These are phyloP conservation scores for Cymbopogon citratus DNA, from an alignment of 176 grass and related monocot genomes.

Conservation along the genomic window DNA sequence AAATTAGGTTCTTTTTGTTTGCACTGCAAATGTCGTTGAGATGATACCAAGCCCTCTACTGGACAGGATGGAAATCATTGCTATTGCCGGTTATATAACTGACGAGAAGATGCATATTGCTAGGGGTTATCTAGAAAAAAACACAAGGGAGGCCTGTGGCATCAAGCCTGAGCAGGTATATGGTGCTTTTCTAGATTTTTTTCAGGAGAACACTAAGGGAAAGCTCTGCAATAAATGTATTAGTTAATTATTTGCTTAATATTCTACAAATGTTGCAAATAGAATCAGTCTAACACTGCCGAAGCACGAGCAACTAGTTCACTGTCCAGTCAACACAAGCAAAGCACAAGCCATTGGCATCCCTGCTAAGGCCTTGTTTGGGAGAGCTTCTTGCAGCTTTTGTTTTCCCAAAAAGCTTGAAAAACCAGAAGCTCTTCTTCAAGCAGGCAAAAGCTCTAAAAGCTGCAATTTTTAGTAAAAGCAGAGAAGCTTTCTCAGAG, in stretches of 20 bases:
- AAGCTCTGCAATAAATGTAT: background rate
- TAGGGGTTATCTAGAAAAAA: slow-evolving; percentile 83
- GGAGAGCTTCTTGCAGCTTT: background rate
- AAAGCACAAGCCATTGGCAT: background rate
- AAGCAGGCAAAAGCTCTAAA: background rate
- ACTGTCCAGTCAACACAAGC: background rate
- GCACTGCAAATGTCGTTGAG: slow-evolving; percentile 91
- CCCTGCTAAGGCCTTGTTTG: background rate
- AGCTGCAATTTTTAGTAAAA: background rate
- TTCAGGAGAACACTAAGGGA: background rate
- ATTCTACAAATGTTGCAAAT: background rate
- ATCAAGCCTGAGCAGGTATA: slow-evolving; percentile 87
- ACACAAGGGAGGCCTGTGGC: slow-evolving; percentile 72
- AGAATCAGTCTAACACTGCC: background rate
- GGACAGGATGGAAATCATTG: slow-evolving; percentile 96
- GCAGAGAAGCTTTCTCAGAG: background rate
- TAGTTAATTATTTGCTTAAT: background rate
- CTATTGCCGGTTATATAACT: slow-evolving; percentile 98
- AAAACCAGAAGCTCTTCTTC: background rate
- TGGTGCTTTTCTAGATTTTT: slow-evolving; percentile 17
- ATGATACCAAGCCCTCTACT: slow-evolving; percentile 89
- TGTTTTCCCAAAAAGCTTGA: background rate
- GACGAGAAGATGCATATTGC: slow-evolving; percentile 99
- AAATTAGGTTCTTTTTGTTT: slow-evolving; percentile 70
- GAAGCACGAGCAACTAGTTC: background rate